Base-by-base conservation (phyloP, 148 eudicot species). In the Beta vulgaris region DNA sequence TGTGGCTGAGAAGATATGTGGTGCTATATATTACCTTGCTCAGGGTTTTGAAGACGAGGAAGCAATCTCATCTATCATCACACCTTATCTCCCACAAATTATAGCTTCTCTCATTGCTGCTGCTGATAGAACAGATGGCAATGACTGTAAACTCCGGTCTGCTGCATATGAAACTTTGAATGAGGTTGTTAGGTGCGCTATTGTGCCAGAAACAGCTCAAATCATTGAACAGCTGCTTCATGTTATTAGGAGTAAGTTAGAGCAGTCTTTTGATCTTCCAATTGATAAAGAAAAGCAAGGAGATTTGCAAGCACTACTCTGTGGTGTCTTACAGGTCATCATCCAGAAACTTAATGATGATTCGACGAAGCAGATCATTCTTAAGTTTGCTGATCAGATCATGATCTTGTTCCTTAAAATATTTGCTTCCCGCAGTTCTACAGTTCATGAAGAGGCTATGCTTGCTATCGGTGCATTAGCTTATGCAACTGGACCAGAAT, bases 371-470 rank as follows among this genome's bases (percentile, higher is more conserved):
- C 70, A 75, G 58, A 71, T 83, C 61, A 80, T 86, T 23, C 65
- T 83, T 29, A 80, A 83, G 46, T 75, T 64, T 58, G 79, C 90
- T 2, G 88, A 86, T 64, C 79, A 82, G 75, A 83, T 85, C 43
- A 88, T 88, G 92, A 40, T 81, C 29, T 67, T 88, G 72, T 85
- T 88, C 74, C 90, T 88, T 43, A 85, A 76, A 69, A 84, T 86
- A 36, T 88, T 88, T 67, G 80, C 82, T 79, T 77, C 84, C 67
- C 86, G 85, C 32, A 85, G 86, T 70, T 81, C 90, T n/a, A 86
- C 95, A 49, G 95, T 90, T 66, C 91, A 88, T 67, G 91, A 90
- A 76, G 95, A 90, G 79, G 91, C 95, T 25, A 88, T 90, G 95
- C 90, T 90, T 69, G 90, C 91, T 11, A 87, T 88, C 49, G 95